Evolutionary conservation across 1,139 yeast species (phyloP), one percentile per base, ranked within the genome.

Genomic region (Diutina pseudorugosa): DNA sequence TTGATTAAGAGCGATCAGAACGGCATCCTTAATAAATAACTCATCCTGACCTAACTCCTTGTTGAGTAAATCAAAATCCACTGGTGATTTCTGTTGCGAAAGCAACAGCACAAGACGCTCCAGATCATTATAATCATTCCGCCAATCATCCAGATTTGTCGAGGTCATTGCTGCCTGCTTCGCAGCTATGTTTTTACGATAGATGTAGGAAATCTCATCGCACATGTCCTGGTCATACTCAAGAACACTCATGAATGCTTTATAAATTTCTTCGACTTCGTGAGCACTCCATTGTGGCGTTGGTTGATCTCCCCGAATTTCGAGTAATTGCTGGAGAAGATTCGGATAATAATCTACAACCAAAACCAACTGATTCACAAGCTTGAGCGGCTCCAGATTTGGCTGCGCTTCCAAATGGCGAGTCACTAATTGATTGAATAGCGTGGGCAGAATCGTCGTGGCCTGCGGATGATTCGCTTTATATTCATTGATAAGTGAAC

Each of bases 21-120:
- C 42, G 3, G 51, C 51, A 18, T 40, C 44, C 14, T 36, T n/a
- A 30, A 40, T 20, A n/a, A 40, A 40, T 11, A 33, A 4, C 41
- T 49, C 44, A 14, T 47, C 50, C 18, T 47, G 42, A 14, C 43
- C 51, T 11, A 45, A 19, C n/a, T 45, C 49, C 21, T 27, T 33
- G 5, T 45, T 27, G 40, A 45, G 27, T 18, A 21, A 33, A 5
- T 45, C 49, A n/a, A 45, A 45, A 16, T 45, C 49, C 4, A 45
- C 49, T 5, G 49, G 49, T n/a, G 49, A 23, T 7, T 33, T 45
- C 18, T 45, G 49, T 16, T 25, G 36, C 19, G 36, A 27, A 6
- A 45, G 21, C 19, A 45, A 45, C 40, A 25, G 49, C 20, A 45
- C 40, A 19, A 45, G 25, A 33, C 40, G 36, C 19, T 45, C 49